Percentiles rank a stretch among this genome's conserved stretches.
These are phyloP conservation scores for Citrus medica DNA, from an alignment of 345 rosid genomes.

Conservation along the genomic window DNA sequence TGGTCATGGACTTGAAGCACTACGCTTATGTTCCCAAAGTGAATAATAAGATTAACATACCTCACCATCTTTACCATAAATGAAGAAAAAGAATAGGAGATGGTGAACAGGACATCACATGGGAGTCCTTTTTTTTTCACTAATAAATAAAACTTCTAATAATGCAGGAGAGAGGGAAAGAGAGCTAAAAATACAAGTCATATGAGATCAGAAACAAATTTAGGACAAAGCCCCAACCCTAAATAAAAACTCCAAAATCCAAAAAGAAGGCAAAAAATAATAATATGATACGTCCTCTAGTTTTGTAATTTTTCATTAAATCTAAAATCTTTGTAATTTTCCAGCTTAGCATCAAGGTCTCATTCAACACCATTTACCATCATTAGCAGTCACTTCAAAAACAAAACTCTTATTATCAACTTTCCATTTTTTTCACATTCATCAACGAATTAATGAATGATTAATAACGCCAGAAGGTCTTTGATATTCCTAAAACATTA, in stretches of 20 bases:
- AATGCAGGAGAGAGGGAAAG: slow-evolving; percentile 16
- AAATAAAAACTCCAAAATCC: background rate
- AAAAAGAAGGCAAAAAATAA: background rate
- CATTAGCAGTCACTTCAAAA: slow-evolving; percentile 28
- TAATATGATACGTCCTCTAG: background rate
- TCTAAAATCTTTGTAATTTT: background rate
- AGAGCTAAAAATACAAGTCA: background rate
- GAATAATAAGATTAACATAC: background rate
- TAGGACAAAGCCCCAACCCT: background rate
- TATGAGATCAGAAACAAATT: background rate
- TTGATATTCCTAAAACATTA: too few relatives aligned
- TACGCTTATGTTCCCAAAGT: background rate
- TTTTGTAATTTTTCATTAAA: background rate
- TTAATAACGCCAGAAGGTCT: slow-evolving; percentile 14
- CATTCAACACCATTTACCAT: slow-evolving; percentile 2
- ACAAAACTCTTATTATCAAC: slow-evolving; percentile 8
- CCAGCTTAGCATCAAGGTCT: background rate
- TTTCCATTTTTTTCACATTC: slow-evolving; percentile 23
- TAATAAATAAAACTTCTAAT: background rate
- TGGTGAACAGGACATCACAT: slow-evolving; percentile 25
- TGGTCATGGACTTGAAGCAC: background rate
- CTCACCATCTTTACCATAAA: slow-evolving; percentile 23
- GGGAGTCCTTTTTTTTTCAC: slow-evolving; percentile 27
- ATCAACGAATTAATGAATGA: slow-evolving; percentile 29
- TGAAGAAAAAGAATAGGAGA: slow-evolving; percentile 9